Percentiles rank a stretch among this genome's conserved stretches.
phyloP scores from a whole-genome alignment of 176 grass and related monocot genomes.

The Oryza longistaminata region DNA sequence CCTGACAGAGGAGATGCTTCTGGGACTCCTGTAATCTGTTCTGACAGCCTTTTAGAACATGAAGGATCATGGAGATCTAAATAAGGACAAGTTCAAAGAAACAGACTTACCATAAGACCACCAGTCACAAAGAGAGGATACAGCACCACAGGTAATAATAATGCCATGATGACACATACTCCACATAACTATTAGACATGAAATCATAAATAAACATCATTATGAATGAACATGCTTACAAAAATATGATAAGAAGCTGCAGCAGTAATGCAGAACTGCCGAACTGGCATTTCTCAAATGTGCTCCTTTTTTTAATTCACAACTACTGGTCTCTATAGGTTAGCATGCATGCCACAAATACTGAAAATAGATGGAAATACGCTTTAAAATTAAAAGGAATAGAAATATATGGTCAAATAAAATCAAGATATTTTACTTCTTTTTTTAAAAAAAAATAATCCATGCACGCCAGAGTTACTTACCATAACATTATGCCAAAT shows the following conservation, averaged over 20 bases:
- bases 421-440: neutral
- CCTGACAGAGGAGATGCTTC: slow-evolving; percentile 64
- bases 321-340: slow-evolving; percentile 13
- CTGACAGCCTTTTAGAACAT: slow-evolving; percentile 32
- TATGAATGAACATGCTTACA: slow-evolving; percentile 7
- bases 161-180: slow-evolving; percentile 58
- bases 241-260: neutral
- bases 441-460: slow-evolving; percentile 6
- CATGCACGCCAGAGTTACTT: slow-evolving; percentile 38
- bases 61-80: slow-evolving; percentile 15
- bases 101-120: slow-evolving; percentile 73
- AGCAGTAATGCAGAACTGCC: neutral
- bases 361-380: neutral
- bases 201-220: slow-evolving; percentile 41
- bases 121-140: slow-evolving; percentile 64
- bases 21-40: slow-evolving; percentile 68
- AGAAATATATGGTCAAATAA: slow-evolving; percentile 16
- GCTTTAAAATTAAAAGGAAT: slow-evolving; percentile 5
- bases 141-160: slow-evolving; percentile 69
- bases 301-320: neutral
- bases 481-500: slow-evolving; percentile 95
- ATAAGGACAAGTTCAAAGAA: slow-evolving; percentile 31
- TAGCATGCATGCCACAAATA: slow-evolving; percentile 17
- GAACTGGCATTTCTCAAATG: slow-evolving; percentile 6
- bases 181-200: slow-evolving; percentile 72